phyloP scores from a whole-genome alignment of 108 stramenopile genomes.

The Chaetoceros muelleri region DNA sequence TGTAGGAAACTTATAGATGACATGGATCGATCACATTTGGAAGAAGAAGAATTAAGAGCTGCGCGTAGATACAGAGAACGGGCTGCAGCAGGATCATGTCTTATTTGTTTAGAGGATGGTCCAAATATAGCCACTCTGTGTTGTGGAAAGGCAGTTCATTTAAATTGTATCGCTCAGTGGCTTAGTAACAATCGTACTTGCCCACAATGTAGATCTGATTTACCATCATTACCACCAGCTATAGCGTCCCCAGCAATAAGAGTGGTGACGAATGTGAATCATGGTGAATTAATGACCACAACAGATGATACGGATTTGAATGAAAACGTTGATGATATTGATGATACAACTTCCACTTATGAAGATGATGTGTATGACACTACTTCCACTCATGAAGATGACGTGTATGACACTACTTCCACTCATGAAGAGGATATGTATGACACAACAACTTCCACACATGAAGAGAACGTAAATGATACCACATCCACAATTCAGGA shows the following conservation, averaged over 20 bases:
- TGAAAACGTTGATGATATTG: slow-evolving; percentile 1
- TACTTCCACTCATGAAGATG: slow-evolving; percentile 3
- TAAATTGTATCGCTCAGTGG: slow-evolving; percentile 45
- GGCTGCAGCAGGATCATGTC: slow-evolving; percentile 24
- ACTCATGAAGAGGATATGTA: background rate
- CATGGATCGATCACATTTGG: slow-evolving; percentile 15
- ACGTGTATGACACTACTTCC: slow-evolving; percentile 3
- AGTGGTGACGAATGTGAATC: background rate
- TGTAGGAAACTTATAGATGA: slow-evolving; percentile 19
- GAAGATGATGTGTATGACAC: slow-evolving; percentile 7
- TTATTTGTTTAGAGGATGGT: slow-evolving; percentile 34
- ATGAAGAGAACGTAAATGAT: background rate
- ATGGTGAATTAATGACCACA: background rate
- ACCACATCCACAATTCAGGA: too few species aligned
- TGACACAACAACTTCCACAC: background rate
- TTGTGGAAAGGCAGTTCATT: slow-evolving; percentile 41
- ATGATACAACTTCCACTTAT: slow-evolving; percentile 13
- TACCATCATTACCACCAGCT: slow-evolving; percentile 18
- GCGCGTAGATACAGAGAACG: slow-evolving; percentile 29
- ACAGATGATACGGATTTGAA: background rate
- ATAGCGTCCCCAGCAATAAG: background rate
- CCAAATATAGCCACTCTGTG: slow-evolving; percentile 44
- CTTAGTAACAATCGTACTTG: slow-evolving; percentile 17
- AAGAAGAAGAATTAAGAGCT: slow-evolving; percentile 23
- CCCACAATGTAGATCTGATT: slow-evolving; percentile 18